A percentile compares a stretch with the other conserved stretches of the same genome.
phyloP scores from a whole-genome alignment of 2,329 filamentous ascomycete species.

The Beauveria bassiana region DNA sequence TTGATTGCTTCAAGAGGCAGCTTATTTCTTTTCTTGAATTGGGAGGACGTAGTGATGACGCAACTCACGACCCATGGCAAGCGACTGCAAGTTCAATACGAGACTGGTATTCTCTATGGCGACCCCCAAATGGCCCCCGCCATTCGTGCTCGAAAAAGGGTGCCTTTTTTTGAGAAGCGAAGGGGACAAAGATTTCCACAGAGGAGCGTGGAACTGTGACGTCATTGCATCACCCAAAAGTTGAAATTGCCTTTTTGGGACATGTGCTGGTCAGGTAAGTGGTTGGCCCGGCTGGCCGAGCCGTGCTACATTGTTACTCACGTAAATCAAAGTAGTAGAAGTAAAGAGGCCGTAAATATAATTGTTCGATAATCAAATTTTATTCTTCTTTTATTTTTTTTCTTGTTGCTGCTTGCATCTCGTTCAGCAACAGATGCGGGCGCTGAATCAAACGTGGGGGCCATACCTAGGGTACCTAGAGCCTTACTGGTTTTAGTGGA shows the following conservation, averaged over 20 bases:
- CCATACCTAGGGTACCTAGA: neutral
- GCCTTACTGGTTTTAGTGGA: constrained; percentile 10
- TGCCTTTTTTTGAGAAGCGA: neutral
- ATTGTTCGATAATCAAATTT: neutral
- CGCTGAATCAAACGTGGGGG: neutral
- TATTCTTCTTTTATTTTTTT: too few species aligned
- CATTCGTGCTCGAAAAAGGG: neutral
- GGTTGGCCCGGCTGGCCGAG: neutral
- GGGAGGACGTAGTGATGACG: neutral
- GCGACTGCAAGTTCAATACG: neutral
- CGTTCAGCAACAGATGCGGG: neutral
- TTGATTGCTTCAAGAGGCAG: neutral
- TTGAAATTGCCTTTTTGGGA: neutral
- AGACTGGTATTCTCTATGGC: neutral
- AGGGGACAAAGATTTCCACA: neutral
- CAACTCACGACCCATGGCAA: neutral
- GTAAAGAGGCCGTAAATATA: neutral
- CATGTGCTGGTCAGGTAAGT: neutral
- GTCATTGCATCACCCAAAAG: neutral
- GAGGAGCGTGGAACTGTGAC: neutral
- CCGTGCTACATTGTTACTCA: neutral
- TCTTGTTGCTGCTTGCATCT: too few species aligned
- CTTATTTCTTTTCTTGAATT: neutral
- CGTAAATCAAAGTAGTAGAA: neutral
- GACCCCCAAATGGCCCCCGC: neutral